These are phyloP conservation scores for Eustoma russellianum DNA, from an alignment of 257 asterid genomes.

Conservation along the genomic window DNA sequence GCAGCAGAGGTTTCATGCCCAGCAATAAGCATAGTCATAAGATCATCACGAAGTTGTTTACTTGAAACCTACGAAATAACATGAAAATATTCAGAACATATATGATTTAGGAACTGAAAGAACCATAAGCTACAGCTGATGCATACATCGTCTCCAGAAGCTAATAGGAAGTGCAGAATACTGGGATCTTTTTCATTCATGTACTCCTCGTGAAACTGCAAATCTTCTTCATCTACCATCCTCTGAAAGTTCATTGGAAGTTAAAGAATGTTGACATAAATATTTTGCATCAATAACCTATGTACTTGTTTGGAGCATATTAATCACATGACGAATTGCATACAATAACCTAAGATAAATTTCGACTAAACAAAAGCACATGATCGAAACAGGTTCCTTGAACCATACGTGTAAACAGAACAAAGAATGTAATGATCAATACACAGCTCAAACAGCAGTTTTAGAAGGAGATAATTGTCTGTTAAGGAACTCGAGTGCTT, in stretches of 20 bases:
- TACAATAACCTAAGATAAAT: not conserved
- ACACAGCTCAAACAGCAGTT: not conserved
- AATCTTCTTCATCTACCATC: constrained; percentile 92
- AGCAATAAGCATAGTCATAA: constrained; percentile 97
- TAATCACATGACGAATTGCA: not conserved
- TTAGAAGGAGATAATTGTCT: too few species aligned
- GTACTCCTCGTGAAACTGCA: constrained; percentile 96
- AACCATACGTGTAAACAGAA: not conserved
- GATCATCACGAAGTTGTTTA: constrained; percentile 98
- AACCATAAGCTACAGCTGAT: constrained; percentile 12
- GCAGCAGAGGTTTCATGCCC: constrained; percentile 99
- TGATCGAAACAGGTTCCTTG: not conserved
- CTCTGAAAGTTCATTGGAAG: constrained; percentile 45
- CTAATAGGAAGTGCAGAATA: constrained; percentile 87
- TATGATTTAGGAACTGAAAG: constrained; percentile 8
- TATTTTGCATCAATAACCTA: not conserved
- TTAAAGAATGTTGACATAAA: not conserved
- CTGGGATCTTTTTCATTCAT: constrained; percentile 97
- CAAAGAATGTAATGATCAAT: not conserved
- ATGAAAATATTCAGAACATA: constrained; percentile 23
- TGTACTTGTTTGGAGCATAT: not conserved
- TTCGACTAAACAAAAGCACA: not conserved
- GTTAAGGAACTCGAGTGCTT: too few species aligned
- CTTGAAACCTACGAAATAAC: constrained; percentile 68
- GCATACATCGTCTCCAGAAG: constrained; percentile 93